Percentiles rank a stretch among this genome's conserved stretches.
Evolutionary conservation across 805 yeast genomes (phyloP).

Genomic region (Kluyveromyces lactis): DNA sequence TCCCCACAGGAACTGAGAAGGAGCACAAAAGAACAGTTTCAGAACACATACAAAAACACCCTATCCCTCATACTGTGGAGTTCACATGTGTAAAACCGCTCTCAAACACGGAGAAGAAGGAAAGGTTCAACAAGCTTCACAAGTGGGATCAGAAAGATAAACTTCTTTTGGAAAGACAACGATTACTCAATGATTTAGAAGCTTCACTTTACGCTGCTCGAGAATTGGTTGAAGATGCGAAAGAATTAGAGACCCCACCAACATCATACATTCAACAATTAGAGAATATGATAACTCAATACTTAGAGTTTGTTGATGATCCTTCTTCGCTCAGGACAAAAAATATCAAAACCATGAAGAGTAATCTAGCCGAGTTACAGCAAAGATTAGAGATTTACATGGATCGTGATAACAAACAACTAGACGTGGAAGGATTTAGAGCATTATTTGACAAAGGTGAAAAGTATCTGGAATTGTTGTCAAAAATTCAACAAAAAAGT

Average conservation of each 20-base stretch:
- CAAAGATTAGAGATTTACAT: constrained; percentile 32
- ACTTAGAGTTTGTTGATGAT: constrained; percentile 72
- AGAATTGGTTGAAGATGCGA: constrained; percentile 45
- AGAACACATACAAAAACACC: constrained; percentile 7
- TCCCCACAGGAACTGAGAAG: constrained; percentile 17
- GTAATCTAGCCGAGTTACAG: constrained; percentile 19
- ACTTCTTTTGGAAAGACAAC: constrained; percentile 45
- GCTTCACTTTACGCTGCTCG: constrained; percentile 64
- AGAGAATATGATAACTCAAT: constrained; percentile 34
- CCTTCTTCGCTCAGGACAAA: constrained; percentile 41
- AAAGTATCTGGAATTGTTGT: constrained; percentile 34
- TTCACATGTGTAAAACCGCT: constrained; percentile 40
- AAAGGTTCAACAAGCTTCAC: constrained; percentile 40
- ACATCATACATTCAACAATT: constrained; percentile 32
- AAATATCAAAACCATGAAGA: constrained; percentile 31
- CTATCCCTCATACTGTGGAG: constrained; percentile 19
- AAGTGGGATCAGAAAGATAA: constrained; percentile 48
- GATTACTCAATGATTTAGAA: constrained; percentile 62
- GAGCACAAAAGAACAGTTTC: constrained; percentile 7
- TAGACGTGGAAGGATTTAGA: constrained; percentile 39
- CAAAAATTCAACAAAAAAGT: constrained; percentile 36
- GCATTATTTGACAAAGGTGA: constrained; percentile 37
- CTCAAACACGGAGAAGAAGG: constrained; percentile 39
- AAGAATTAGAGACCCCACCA: constrained; percentile 33
- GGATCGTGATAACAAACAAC: constrained; percentile 37